Conservation (phyloP, 768 basidiomycete species). For the Coprinellus micaceus region DNA sequence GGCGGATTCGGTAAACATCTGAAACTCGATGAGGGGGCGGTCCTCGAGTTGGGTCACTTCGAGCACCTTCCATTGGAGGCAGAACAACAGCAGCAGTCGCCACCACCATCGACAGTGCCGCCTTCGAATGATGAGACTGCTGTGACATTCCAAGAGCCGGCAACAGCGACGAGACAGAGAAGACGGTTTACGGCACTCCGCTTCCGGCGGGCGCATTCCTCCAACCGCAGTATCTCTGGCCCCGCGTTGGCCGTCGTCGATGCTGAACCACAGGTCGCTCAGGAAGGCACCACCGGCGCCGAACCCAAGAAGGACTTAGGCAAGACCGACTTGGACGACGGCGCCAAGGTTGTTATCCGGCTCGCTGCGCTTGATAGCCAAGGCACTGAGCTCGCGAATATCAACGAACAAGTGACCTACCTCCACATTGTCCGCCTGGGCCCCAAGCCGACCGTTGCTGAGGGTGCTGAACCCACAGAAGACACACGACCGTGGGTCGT, state of each 20-base stretch:
- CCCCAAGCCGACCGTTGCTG: constrained; percentile 28
- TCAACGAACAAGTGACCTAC: constrained; percentile 88
- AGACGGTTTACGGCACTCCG: constrained; percentile 61
- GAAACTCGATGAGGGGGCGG: constrained; percentile 71
- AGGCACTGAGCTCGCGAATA: constrained; percentile 59
- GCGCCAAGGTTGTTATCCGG: constrained; percentile 74
- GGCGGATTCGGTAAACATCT: constrained; percentile 82
- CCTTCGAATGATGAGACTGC: constrained; percentile 14
- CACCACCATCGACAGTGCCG: background rate
- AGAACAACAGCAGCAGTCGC: constrained; percentile 10
- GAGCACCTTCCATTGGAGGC: constrained; percentile 37
- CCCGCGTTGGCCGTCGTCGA: constrained; percentile 80
- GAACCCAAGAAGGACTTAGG: constrained; percentile 36
- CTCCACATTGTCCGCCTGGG: constrained; percentile 79
- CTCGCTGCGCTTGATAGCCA: constrained; percentile 79
- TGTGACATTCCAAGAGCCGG: constrained; percentile 12
- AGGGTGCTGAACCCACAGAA: constrained; percentile 40
- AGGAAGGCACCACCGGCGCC: constrained; percentile 27
- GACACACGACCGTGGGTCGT: constrained; percentile 84
- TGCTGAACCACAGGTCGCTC: constrained; percentile 44
- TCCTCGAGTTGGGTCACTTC: constrained; percentile 77
- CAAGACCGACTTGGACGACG: constrained; percentile 54
- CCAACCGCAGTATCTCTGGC: constrained; percentile 56
- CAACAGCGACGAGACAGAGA: constrained; percentile 17
- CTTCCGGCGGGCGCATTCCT: constrained; percentile 58